Conservation (phyloP, 2,329 filamentous ascomycete species). For the Pseudogymnoascus sp. region DNA sequence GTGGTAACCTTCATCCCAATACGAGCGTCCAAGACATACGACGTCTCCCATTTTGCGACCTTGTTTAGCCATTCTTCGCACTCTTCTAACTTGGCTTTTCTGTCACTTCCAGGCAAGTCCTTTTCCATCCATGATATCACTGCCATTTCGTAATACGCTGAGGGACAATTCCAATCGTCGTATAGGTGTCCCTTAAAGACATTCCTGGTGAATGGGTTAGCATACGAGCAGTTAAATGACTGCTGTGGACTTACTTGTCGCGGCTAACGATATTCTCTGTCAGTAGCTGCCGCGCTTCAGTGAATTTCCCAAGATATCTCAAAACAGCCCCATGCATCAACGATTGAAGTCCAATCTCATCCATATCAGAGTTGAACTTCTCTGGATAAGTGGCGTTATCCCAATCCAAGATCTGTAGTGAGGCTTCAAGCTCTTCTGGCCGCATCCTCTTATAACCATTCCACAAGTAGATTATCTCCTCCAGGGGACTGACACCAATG, state of each 20-base stretch:
- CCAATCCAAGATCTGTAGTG: conserved; percentile 56
- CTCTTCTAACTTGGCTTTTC: conserved; percentile 43
- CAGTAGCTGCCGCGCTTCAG: conserved; percentile 58
- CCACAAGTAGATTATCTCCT: conserved; percentile 95
- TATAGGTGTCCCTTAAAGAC: conserved; percentile 50
- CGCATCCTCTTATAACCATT: conserved; percentile 80
- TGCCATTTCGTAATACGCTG: conserved; percentile 79
- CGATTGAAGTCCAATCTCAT: conserved; percentile 56
- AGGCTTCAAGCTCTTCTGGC: conserved; percentile 52
- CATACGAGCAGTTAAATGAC: background rate
- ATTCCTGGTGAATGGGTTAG: background rate
- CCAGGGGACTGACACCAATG: conserved; percentile 67
- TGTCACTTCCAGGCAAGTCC: conserved; percentile 23
- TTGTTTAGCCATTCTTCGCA: conserved; percentile 59
- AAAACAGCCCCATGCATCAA: conserved; percentile 59
- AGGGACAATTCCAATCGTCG: conserved; percentile 64
- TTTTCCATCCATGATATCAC: conserved; percentile 70
- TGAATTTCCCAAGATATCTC: conserved; percentile 52
- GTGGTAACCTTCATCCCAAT: conserved; percentile 67
- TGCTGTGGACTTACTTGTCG: conserved; percentile 42
- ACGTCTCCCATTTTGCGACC: conserved; percentile 62
- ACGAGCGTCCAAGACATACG: conserved; percentile 64
- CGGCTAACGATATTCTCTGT: conserved; percentile 54
- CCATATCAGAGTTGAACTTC: conserved; percentile 43
- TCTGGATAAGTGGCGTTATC: conserved; percentile 43